Percentiles rank a stretch among this genome's conserved stretches.
phyloP scores from a whole-genome alignment of 768 basidiomycete species.

The Termitomyces sp. region DNA sequence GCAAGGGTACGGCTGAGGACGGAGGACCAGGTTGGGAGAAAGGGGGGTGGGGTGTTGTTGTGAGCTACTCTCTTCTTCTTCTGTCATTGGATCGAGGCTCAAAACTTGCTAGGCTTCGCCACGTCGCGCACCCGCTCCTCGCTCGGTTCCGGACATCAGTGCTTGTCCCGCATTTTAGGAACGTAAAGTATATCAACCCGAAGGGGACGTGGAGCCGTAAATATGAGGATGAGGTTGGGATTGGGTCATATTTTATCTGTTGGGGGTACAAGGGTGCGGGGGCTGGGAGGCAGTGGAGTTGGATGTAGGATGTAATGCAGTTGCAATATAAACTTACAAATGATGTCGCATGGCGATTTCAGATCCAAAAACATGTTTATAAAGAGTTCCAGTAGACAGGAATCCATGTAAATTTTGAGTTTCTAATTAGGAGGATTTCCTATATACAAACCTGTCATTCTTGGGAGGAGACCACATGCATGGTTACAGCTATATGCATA shows the following conservation, averaged over 20 bases:
- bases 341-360: too few species aligned
- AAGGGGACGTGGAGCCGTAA: neutral
- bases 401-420: too few species aligned
- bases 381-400: too few species aligned
- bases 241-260: constrained; percentile 2
- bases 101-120: constrained; percentile 63
- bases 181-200: constrained; percentile 54
- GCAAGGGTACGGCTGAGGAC: constrained; percentile 47
- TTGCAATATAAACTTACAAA: too few species aligned
- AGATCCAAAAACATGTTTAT: too few species aligned
- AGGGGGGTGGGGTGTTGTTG: constrained; percentile 54
- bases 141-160: constrained; percentile 52
- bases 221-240: too few species aligned
- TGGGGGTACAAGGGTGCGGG: neutral
- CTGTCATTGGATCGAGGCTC: too few species aligned
- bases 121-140: constrained; percentile 73
- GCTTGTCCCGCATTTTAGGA: constrained; percentile 59
- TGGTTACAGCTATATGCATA: too few species aligned
- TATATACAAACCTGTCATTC: too few species aligned
- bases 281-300: neutral
- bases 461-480: too few species aligned
- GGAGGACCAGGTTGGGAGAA: constrained; percentile 36
- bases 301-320: too few species aligned
- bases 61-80: constrained; percentile 26
- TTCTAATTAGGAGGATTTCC: too few species aligned